A percentile compares a stretch with the other conserved stretches of the same genome.
phyloP scores from a whole-genome alignment of 768 basidiomycete species.

The Termitomyces eurrhizus region DNA sequence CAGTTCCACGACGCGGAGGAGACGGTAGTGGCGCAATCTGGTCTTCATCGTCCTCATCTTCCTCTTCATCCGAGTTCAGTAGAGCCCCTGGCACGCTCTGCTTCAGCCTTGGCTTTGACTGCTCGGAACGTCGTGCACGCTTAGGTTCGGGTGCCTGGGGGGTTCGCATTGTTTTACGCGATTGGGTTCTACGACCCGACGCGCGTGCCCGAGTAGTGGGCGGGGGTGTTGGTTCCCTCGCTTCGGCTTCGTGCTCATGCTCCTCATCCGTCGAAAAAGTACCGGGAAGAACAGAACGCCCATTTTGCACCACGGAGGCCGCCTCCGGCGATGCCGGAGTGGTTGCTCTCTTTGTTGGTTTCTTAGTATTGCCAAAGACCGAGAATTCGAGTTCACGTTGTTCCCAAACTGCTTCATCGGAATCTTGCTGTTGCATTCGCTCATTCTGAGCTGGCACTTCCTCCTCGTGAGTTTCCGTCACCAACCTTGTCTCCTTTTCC shows the following conservation, averaged over 20 bases:
- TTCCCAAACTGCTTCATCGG: constrained; percentile 1
- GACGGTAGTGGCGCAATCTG: constrained; percentile 32
- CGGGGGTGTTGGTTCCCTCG: constrained; percentile 17
- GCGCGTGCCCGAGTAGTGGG: constrained; percentile 5
- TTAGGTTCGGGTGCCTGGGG: neutral
- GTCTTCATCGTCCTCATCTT: constrained; percentile 22
- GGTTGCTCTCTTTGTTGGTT: constrained; percentile 1
- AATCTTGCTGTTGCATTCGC: neutral
- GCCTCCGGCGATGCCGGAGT: neutral
- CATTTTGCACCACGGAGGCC: constrained; percentile 11
- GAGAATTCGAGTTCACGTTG: constrained; percentile 16
- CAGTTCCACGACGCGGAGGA: constrained; percentile 19
- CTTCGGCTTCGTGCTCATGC: constrained; percentile 26
- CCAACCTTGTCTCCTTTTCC: constrained; percentile 9
- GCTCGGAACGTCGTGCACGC: constrained; percentile 7
- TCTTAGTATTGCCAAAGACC: constrained; percentile 19
- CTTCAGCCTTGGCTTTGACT: constrained; percentile 3
- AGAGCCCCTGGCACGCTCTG: constrained; percentile 42
- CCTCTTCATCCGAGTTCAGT: constrained; percentile 33
- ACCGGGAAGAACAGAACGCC: constrained; percentile 37
- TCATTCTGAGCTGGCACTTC: constrained; percentile 13
- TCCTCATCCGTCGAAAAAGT: constrained; percentile 44
- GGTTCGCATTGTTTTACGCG: neutral
- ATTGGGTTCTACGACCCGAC: neutral
- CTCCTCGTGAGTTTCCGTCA: constrained; percentile 14